Percentiles rank a stretch among this genome's conserved stretches.
Evolutionary conservation across 768 basidiomycete species (phyloP).

Genomic region (Asterophora lycoperdoides): DNA sequence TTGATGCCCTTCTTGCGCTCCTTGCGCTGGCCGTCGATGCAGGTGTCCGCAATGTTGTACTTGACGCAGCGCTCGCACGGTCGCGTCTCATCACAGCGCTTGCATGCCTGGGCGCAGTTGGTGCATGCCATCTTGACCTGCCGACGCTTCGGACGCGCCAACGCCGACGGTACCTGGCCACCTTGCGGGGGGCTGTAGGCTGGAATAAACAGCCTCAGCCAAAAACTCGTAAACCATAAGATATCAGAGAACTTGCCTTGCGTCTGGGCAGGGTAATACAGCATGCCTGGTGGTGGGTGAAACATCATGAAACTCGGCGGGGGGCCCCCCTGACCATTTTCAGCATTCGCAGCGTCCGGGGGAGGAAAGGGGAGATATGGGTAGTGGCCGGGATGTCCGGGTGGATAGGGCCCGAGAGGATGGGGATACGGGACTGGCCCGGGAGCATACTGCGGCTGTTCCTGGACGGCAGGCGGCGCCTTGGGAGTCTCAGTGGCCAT

Average conservation of each 20-base stretch:
- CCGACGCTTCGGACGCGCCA: conserved; percentile 63
- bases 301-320: conserved; percentile 39
- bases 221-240: conserved; percentile 1
- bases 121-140: conserved; percentile 93
- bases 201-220: background rate
- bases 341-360: conserved; percentile 28
- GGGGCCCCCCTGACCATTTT: conserved; percentile 29
- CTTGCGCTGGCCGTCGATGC: conserved; percentile 88
- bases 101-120: conserved; percentile 84
- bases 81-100: conserved; percentile 83
- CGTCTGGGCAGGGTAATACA: conserved; percentile 38
- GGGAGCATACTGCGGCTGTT: conserved; percentile 32
- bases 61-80: conserved; percentile 90
- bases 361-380: conserved; percentile 40
- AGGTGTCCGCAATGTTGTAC: conserved; percentile 74
- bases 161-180: conserved; percentile 22
- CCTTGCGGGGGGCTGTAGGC: conserved; percentile 21
- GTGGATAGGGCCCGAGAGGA: conserved; percentile 26
- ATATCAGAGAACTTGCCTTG: conserved; percentile 26
- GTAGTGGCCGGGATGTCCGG: conserved; percentile 30
- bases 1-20: conserved; percentile 90
- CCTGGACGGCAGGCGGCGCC: conserved; percentile 20
- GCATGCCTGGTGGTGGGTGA: conserved; percentile 36
- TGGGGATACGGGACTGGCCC: conserved; percentile 25
- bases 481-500: conserved; percentile 35